These are phyloP conservation scores for Candida sithepensis DNA, from an alignment of 805 yeast genomes.

Conservation along the genomic window DNA sequence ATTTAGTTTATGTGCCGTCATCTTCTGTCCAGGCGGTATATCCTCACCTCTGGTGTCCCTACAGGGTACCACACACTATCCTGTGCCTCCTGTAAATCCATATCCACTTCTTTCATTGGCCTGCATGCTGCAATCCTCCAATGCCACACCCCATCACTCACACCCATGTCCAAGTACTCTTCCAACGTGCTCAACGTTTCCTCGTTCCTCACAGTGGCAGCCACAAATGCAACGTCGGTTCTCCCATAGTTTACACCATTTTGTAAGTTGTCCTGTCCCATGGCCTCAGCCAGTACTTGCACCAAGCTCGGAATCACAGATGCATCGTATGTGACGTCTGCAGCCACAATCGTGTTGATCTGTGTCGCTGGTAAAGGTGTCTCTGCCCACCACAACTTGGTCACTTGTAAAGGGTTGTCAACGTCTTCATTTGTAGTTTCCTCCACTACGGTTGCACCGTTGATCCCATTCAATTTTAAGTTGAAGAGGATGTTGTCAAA, in stretches of 20 bases:
- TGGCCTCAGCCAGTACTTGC: conserved; percentile 40
- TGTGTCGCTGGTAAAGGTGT: conserved; percentile 36
- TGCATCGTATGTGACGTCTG: conserved; percentile 86
- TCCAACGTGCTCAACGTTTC: conserved; percentile 46
- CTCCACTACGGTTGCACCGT: conserved; percentile 7
- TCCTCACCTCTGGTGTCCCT: conserved; percentile 22
- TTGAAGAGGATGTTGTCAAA: conserved; percentile 45
- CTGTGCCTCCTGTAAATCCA: background rate
- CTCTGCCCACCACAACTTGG: conserved; percentile 58
- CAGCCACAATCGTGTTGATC: conserved; percentile 62
- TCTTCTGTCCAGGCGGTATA: conserved; percentile 23
- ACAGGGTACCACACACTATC: conserved; percentile 24
- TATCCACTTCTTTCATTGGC: background rate
- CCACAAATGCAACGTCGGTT: conserved; percentile 37
- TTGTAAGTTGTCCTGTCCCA: conserved; percentile 17
- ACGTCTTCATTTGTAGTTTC: no score
- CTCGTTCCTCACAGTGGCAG: conserved; percentile 73
- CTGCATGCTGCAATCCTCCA: conserved; percentile 21
- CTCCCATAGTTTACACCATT: conserved; percentile 3
- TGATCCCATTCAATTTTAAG: conserved; percentile 39
- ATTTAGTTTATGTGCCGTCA: no score
- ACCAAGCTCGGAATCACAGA: conserved; percentile 53
- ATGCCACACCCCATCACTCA: conserved; percentile 21
- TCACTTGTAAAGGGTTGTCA: conserved; percentile 13
- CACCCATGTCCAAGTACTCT: conserved; percentile 27